Percentiles rank a stretch among this genome's conserved stretches.
Conservation (phyloP, 371 early-diverging fungal genomes). For the Saksenaea oblongispora region DNA sequence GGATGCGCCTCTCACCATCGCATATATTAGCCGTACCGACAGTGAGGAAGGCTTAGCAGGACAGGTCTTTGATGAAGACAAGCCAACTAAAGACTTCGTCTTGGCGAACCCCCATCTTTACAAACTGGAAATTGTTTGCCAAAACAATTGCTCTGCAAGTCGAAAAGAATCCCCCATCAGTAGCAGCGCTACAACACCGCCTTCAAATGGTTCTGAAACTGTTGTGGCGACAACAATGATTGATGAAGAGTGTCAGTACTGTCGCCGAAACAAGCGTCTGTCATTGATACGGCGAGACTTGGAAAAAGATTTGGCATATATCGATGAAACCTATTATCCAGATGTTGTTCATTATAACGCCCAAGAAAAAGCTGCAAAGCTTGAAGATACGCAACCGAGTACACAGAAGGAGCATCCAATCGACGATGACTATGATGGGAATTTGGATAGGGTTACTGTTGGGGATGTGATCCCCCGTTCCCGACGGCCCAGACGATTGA, state of each 20-base stretch:
- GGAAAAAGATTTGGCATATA: constrained; percentile 40
- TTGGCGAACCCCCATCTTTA: constrained; percentile 41
- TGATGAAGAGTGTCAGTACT: constrained; percentile 24
- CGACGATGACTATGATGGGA: constrained; percentile 14
- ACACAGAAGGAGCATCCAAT: background rate
- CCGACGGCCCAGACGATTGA: constrained; percentile 16
- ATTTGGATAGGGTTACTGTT: constrained; percentile 36
- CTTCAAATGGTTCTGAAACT: background rate
- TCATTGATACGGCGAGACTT: constrained; percentile 34
- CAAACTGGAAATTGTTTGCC: constrained; percentile 32
- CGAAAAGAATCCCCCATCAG: background rate
- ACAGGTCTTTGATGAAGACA: constrained; percentile 5
- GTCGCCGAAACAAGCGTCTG: constrained; percentile 29
- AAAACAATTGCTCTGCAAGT: constrained; percentile 12
- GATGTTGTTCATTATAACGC: constrained; percentile 22
- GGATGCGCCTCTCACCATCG: constrained; percentile 39
- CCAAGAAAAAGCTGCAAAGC: background rate
- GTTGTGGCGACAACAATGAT: constrained; percentile 20
- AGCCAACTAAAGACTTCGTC: constrained; percentile 25
- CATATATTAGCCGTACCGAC: constrained; percentile 27
- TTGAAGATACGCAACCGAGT: background rate
- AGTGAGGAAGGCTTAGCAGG: constrained; percentile 8
- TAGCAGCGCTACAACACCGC: background rate
- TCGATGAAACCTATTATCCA: constrained; percentile 47
- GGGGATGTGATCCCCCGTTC: constrained; percentile 27